A percentile compares a stretch with the other conserved stretches of the same genome.
These are phyloP conservation scores for Jatropha curcas DNA, from an alignment of 345 rosid species.

Conservation along the genomic window DNA sequence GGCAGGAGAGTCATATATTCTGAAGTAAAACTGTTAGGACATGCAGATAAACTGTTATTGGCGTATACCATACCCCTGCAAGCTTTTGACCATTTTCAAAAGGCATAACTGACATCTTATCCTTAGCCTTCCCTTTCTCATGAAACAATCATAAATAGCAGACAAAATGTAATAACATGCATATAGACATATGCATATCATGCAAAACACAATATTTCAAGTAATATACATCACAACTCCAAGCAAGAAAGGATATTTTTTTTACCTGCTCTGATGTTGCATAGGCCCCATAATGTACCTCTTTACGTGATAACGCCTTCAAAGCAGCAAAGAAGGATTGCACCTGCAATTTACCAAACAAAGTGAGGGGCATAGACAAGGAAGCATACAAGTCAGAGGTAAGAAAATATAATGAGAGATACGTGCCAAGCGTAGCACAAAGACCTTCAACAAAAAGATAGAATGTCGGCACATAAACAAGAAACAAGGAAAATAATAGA, in stretches of 20 bases:
- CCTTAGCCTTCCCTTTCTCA: background rate
- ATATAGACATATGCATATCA: background rate
- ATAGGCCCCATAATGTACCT: conserved; percentile 93
- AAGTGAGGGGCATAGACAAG: background rate
- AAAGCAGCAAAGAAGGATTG: conserved; percentile 84
- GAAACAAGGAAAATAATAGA: background rate
- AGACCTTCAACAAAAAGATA: background rate
- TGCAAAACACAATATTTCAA: background rate
- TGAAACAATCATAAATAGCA: background rate
- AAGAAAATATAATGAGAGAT: background rate
- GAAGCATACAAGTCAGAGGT: background rate
- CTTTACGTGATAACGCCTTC: conserved; percentile 90
- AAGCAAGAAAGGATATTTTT: conserved; percentile 13
- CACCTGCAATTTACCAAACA: conserved; percentile 47
- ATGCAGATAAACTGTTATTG: too few relatives aligned
- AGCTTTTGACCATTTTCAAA: background rate
- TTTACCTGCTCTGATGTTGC: conserved; percentile 96
- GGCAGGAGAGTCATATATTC: background rate
- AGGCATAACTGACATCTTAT: background rate
- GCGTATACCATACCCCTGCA: too few relatives aligned
- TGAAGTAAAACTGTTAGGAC: background rate
- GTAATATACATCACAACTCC: background rate
- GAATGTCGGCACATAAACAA: background rate
- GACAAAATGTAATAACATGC: background rate
- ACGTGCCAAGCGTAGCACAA: background rate